Base-by-base conservation (phyloP, 2,329 filamentous ascomycete genomes). In the Neofusicoccum sp. region DNA sequence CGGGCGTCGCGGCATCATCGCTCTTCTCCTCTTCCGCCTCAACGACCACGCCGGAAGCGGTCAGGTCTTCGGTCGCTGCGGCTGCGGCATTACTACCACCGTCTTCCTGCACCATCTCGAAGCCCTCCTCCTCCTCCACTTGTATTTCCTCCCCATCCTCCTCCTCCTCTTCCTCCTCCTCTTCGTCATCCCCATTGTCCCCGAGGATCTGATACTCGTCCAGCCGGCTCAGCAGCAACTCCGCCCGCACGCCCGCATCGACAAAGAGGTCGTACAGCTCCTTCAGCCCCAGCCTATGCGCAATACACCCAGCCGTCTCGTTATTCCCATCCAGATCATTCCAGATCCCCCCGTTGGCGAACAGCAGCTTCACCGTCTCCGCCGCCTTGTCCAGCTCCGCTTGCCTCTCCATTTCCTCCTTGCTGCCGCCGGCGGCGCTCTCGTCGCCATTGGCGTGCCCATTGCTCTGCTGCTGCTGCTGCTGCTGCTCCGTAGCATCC, bases 291-390 rank as follows among this genome's bases (percentile, higher is more conserved):
- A 97, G 66, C 47, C 85, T 73, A 30, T 82, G 80, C 7, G 95
- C 95, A 44, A 97, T 79, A 73, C 93, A 98, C 6, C 92, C 95
- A 0, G 95, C 92, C 3, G 95, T 98, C 80, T 98, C 93, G 68
- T 91, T 84, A 67, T 90, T 88, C 66, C 81, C 78, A 74, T 98
- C 91, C 60, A 98, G 80, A 73, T 97, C 93, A 77, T 99, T 99
- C 95, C 95, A 99, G 67, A 98, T 97, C 9, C 91, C 95, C 33
- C 95, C 95, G 67, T 89, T 89, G 69, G 93, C 84, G 63, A 98
- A 86, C 6, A 98, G 82, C 70, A 95, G 84, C 66, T 85, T 84
- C 4, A 97, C 79, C 0, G 88, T 88, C 57, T 86, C 84, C 60
- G 83, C 82, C 2, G 84, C 83, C 48, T 87, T 83, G 33, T 89